These are phyloP conservation scores for Trichocomaceae sp. DNA, from an alignment of 2,329 filamentous ascomycete species.

Conservation along the genomic window DNA sequence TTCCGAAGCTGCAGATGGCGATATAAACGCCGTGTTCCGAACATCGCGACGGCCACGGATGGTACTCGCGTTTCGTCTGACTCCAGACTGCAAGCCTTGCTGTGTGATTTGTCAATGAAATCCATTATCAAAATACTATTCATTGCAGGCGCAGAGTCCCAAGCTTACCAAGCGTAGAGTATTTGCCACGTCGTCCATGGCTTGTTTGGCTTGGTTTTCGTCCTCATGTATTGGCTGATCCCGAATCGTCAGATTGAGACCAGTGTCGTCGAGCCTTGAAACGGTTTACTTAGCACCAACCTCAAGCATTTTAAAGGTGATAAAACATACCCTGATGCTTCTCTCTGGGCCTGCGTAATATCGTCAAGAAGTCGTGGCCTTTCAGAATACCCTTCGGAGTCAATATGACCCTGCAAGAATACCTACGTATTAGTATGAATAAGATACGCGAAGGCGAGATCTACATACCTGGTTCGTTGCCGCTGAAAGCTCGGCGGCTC, in stretches of 20 bases:
- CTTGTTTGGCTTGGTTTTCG: slow-evolving; percentile 43
- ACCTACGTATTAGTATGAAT: slow-evolving; percentile 13
- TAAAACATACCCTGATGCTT: slow-evolving; percentile 32
- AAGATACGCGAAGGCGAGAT: not conserved
- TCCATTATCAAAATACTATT: slow-evolving; percentile 16
- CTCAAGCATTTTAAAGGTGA: not conserved
- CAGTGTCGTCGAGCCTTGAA: slow-evolving; percentile 35
- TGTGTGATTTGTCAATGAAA: slow-evolving; percentile 14
- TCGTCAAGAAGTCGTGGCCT: slow-evolving; percentile 39
- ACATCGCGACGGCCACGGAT: slow-evolving; percentile 84
- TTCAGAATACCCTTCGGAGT: slow-evolving; percentile 37
- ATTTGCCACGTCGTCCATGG: slow-evolving; percentile 44
- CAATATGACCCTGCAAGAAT: slow-evolving; percentile 23
- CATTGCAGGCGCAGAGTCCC: not conserved
- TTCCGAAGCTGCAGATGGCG: slow-evolving; percentile 18
- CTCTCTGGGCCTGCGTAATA: slow-evolving; percentile 39
- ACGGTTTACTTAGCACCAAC: not conserved
- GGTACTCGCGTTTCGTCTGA: slow-evolving; percentile 66
- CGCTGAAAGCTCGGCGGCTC: not conserved
- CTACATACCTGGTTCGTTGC: slow-evolving; percentile 5
- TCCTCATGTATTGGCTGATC: slow-evolving; percentile 46
- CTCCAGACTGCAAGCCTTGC: slow-evolving; percentile 44
- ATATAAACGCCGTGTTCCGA: slow-evolving; percentile 59
- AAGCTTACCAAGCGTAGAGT: slow-evolving; percentile 38
- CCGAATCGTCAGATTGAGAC: slow-evolving; percentile 43